Percentiles rank a stretch among this genome's conserved stretches.
phyloP scores from a whole-genome alignment of 495 filamentous ascomycete genomes.

The Evernia prunastri region DNA sequence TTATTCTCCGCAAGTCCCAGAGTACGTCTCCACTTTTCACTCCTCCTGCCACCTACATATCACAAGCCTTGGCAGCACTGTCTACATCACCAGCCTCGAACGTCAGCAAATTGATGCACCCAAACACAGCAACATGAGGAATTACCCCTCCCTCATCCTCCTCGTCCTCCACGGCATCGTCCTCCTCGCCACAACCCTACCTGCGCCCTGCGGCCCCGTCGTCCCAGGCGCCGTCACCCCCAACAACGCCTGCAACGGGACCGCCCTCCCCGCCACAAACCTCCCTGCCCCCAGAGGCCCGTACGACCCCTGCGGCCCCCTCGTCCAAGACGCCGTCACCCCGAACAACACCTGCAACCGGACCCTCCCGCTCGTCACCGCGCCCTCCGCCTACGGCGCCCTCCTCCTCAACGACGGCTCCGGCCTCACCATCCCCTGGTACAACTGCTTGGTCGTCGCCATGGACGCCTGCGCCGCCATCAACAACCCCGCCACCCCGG shows the following conservation, averaged over 20 bases:
- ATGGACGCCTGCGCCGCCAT: constrained; percentile 13
- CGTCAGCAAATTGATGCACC: neutral
- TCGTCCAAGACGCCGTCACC: constrained; percentile 10
- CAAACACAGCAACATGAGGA: neutral
- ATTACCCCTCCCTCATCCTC: neutral
- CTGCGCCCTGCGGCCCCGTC: constrained; percentile 16
- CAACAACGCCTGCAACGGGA: constrained; percentile 21
- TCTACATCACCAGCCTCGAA: neutral
- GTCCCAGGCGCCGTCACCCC: constrained; percentile 8
- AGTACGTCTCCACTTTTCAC: constrained; percentile 2
- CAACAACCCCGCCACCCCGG: neutral
- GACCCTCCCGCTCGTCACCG: constrained; percentile 13
- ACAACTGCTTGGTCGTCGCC: constrained; percentile 14
- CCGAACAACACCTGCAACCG: constrained; percentile 24
- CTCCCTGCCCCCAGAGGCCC: neutral
- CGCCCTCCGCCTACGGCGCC: constrained; percentile 25
- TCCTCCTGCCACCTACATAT: neutral
- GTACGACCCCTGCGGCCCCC: constrained; percentile 14
- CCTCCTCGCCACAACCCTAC: neutral
- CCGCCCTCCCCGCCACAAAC: neutral
- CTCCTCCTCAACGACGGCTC: constrained; percentile 23
- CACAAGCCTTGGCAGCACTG: neutral
- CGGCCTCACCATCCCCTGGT: constrained; percentile 3
- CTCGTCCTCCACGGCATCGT: no score
- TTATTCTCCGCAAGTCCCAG: neutral